Conservation (phyloP, 257 asterid species). For the Solanum clarkiae region DNA sequence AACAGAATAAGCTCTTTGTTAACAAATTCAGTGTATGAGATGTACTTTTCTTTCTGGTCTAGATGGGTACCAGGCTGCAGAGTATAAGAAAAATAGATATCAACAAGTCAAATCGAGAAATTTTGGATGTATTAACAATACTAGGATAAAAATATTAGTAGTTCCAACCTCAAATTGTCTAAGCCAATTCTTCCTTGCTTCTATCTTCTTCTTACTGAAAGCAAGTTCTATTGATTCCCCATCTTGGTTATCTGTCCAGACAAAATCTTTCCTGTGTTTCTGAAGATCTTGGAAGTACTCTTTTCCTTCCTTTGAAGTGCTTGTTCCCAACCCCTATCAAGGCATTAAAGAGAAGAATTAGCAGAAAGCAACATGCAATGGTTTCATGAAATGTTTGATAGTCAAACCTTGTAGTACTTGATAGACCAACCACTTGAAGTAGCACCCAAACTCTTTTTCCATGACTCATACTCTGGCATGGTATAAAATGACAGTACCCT, state of each 20-base stretch:
- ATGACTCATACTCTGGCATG: conserved; percentile 88
- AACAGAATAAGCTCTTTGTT: conserved; percentile 91
- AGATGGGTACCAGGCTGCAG: conserved; percentile 92
- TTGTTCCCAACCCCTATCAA: conserved; percentile 92
- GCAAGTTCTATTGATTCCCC: conserved; percentile 98
- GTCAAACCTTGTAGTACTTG: conserved; percentile 88
- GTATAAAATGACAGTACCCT: conserved; percentile 55
- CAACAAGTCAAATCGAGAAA: neutral
- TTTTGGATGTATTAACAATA: neutral
- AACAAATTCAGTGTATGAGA: conserved; percentile 78
- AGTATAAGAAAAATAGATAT: neutral
- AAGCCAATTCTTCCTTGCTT: conserved; percentile 92
- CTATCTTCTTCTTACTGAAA: conserved; percentile 93
- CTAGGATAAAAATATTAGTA: neutral
- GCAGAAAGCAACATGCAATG: neutral
- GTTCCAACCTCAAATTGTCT: conserved; percentile 69
- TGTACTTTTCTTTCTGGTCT: conserved; percentile 52
- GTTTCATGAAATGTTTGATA: neutral
- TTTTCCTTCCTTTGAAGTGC: conserved; percentile 82
- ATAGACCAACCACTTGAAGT: conserved; percentile 72
- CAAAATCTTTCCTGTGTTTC: conserved; percentile 79
- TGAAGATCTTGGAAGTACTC: conserved; percentile 78
- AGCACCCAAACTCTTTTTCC: conserved; percentile 57
- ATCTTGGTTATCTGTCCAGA: conserved; percentile 73
- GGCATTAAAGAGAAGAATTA: neutral